Evolutionary conservation across 768 basidiomycete species (phyloP), one percentile per base, ranked within the genome.

Genomic region (Lactarius evosmus): DNA sequence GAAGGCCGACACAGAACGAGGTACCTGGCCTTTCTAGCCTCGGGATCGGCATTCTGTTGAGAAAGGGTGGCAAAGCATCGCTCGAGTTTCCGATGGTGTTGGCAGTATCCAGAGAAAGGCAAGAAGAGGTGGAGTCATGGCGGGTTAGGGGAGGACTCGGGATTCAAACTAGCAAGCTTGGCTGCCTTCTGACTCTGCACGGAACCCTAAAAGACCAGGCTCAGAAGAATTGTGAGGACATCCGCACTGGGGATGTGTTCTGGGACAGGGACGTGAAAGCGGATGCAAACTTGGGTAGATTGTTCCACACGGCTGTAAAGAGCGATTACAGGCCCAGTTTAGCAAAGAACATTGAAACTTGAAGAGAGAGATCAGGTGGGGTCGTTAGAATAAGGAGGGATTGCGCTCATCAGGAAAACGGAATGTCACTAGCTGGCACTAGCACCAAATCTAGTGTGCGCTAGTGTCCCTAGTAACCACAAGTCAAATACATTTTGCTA

Each of bases 401-500:
- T 8, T 33, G 4, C 29, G 30, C 4, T 56, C 49, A 81, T 64
- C 60, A n/a, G n/a, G n/a, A n/a, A n/a, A n/a, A n/a, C n/a, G n/a
- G n/a, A n/a, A 95, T 94, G 98, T 86, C 98, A 95, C 83, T 99
- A 97, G 81, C 98, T 99, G 72, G 96, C 96, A 73, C 90, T 89
- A 40, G 98, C 81, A 78, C 98, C 96, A n/a, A n/a, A n/a, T n/a
- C n/a, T n/a, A n/a, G n/a, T n/a, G n/a, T n/a, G n/a, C n/a, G n/a
- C n/a, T n/a, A n/a, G n/a, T n/a, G n/a, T n/a, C n/a, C n/a, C n/a
- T n/a, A n/a, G n/a, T n/a, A n/a, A n/a, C n/a, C n/a, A n/a, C n/a
- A n/a, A n/a, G n/a, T n/a, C n/a, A n/a, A n/a, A n/a, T n/a, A n/a
- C n/a, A n/a, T n/a, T n/a, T n/a, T n/a, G n/a, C n/a, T n/a, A n/a